These are phyloP conservation scores for Magnolia kwangsiensis DNA, from an alignment of 164 flowering plant species.

Conservation along the genomic window DNA sequence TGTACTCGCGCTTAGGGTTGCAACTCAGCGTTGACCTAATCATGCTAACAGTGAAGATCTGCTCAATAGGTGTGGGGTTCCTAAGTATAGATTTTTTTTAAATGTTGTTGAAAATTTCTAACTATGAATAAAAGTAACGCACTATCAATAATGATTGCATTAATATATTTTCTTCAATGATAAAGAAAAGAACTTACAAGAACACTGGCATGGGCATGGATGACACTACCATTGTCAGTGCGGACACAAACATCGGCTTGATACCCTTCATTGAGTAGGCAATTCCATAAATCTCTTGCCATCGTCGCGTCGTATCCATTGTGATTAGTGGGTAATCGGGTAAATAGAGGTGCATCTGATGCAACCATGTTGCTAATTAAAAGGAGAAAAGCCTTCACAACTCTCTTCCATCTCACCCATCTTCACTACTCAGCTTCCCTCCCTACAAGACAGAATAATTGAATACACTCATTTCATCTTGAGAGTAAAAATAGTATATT, in stretches of 20 bases:
- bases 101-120: no score
- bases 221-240: slow-evolving; percentile 47
- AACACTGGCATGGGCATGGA: slow-evolving; percentile 67
- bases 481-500: no score
- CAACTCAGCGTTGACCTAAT: no score
- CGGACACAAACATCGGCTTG: slow-evolving; percentile 63
- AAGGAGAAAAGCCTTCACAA: background rate
- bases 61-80: no score
- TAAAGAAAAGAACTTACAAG: slow-evolving; percentile 47
- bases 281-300: slow-evolving; percentile 53
- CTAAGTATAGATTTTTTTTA: no score
- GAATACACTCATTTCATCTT: no score
- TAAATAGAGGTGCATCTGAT: background rate
- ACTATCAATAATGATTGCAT: background rate
- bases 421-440: background rate
- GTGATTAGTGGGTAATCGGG: background rate
- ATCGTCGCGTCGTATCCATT: slow-evolving; percentile 23
- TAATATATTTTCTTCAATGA: background rate
- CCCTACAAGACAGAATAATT: background rate
- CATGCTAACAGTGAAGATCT: no score
- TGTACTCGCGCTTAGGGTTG: no score
- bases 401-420: background rate
- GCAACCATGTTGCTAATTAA: background rate
- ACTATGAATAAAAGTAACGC: background rate
- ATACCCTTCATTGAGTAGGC: slow-evolving; percentile 68